Conservation (phyloP, 164 flowering plant species). For the Nymphaea thermarum region DNA sequence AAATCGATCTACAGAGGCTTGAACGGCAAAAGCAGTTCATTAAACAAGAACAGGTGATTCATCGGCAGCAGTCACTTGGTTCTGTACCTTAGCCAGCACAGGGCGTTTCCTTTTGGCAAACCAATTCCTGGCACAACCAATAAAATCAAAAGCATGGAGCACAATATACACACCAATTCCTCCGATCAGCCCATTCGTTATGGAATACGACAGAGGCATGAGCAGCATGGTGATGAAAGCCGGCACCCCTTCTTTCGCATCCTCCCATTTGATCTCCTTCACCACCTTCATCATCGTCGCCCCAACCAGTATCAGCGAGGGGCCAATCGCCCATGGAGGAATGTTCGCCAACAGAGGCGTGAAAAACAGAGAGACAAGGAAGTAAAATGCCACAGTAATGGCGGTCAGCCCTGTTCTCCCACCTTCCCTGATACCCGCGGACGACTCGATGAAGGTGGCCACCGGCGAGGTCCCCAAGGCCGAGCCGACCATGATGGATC, state of each 20-base stretch:
- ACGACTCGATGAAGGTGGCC: slow-evolving; percentile 60
- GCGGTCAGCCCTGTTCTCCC: slow-evolving; percentile 85
- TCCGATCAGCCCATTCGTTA: slow-evolving; percentile 71
- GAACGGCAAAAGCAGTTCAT: not conserved
- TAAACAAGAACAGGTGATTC: slow-evolving; percentile 11
- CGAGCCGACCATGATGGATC: slow-evolving; percentile 51
- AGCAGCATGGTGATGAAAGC: slow-evolving; percentile 73
- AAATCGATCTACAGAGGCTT: not conserved
- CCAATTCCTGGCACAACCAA: slow-evolving; percentile 24
- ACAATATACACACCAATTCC: slow-evolving; percentile 60
- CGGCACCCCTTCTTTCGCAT: slow-evolving; percentile 52
- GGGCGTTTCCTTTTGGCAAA: slow-evolving; percentile 26
- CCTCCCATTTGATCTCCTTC: slow-evolving; percentile 63
- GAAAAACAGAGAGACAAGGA: slow-evolving; percentile 52
- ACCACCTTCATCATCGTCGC: slow-evolving; percentile 82
- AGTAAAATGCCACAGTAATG: slow-evolving; percentile 38
- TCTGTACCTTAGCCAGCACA: slow-evolving; percentile 26
- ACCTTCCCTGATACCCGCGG: slow-evolving; percentile 79
- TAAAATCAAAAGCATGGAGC: slow-evolving; percentile 36
- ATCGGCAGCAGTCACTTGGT: slow-evolving; percentile 56
- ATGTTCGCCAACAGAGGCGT: slow-evolving; percentile 56
- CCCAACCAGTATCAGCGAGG: slow-evolving; percentile 70
- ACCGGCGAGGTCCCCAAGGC: slow-evolving; percentile 54
- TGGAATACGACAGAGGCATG: slow-evolving; percentile 81
- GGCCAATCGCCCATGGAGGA: slow-evolving; percentile 92